Evolutionary conservation across 2,329 filamentous ascomycete species (phyloP).

Genomic region (Cyclaneusma minus): DNA sequence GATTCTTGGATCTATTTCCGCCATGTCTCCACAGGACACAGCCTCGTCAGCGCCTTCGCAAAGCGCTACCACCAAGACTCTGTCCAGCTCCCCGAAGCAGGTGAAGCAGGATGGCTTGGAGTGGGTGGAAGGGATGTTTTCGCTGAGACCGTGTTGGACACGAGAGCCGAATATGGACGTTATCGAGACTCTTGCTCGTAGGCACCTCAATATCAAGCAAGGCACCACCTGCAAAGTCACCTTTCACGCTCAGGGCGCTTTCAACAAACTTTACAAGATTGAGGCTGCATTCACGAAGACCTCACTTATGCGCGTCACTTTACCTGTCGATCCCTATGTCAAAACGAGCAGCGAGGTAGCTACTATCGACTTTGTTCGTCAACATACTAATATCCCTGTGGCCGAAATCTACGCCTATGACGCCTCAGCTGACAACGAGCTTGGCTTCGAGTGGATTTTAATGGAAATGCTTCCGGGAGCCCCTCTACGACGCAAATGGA

Average conservation of each 20-base stretch:
- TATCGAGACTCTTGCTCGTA: slow-evolving; percentile 11
- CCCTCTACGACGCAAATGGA: slow-evolving; percentile 15
- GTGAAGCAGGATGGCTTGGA: too few species aligned
- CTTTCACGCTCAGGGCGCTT: slow-evolving; percentile 14
- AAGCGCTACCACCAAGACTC: too few species aligned
- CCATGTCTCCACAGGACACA: too few species aligned
- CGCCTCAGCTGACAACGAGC: slow-evolving; percentile 17
- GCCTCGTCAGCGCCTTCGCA: too few species aligned
- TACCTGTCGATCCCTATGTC: slow-evolving; percentile 20
- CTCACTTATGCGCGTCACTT: slow-evolving; percentile 20
- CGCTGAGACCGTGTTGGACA: slow-evolving; percentile 15
- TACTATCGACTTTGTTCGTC: slow-evolving; percentile 19
- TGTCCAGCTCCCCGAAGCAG: too few species aligned
- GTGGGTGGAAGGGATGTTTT: too few species aligned
- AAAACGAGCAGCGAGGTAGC: slow-evolving; percentile 24
- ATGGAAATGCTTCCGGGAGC: slow-evolving; percentile 16
- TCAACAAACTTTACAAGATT: slow-evolving; percentile 19
- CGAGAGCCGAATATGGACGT: slow-evolving; percentile 13
- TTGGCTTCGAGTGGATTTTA: slow-evolving; percentile 26
- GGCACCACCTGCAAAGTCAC: slow-evolving; percentile 10
- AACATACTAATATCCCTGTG: slow-evolving; percentile 19
- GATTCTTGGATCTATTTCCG: too few species aligned
- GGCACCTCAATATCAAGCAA: slow-evolving; percentile 9
- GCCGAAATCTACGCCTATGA: slow-evolving; percentile 20
- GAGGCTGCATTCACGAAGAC: slow-evolving; percentile 8